phyloP scores from a whole-genome alignment of 768 basidiomycete genomes.

The Boletus sp. region DNA sequence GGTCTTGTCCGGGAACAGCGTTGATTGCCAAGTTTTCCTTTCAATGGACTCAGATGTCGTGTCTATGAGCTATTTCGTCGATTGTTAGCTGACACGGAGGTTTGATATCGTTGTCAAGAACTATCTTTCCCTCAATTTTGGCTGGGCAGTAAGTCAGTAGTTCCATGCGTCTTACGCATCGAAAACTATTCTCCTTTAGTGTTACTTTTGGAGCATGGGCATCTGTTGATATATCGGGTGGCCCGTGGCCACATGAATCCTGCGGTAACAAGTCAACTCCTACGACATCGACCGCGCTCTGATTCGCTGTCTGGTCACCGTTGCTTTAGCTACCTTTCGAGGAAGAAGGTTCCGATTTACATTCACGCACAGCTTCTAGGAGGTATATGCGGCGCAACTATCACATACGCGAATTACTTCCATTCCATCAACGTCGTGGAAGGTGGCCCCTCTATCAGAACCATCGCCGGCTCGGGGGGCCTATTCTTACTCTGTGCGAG shows the following conservation, averaged over 20 bases:
- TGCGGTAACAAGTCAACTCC: conserved; percentile 38
- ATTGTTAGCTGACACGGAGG: background rate
- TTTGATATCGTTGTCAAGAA: conserved; percentile 2
- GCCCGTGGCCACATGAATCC: conserved; percentile 72
- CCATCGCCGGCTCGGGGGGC: conserved; percentile 46
- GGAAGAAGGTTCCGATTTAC: conserved; percentile 70
- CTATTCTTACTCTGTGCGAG: conserved; percentile 56
- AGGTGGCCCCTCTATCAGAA: conserved; percentile 47
- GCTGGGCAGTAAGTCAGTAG: conserved; percentile 21
- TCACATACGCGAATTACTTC: conserved; percentile 58
- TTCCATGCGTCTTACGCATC: background rate
- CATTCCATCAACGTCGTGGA: conserved; percentile 60
- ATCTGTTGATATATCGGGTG: conserved; percentile 61
- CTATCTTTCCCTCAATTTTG: conserved; percentile 19
- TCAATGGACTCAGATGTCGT: conserved; percentile 41
- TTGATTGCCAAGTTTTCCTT: conserved; percentile 51
- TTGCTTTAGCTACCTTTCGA: conserved; percentile 61
- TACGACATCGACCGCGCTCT: background rate
- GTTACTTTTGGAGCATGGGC: conserved; percentile 63
- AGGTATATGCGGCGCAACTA: conserved; percentile 47
- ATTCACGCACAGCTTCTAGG: conserved; percentile 58
- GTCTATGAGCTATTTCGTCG: conserved; percentile 18
- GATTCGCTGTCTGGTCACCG: conserved; percentile 45
- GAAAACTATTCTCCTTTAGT: conserved; percentile 5
- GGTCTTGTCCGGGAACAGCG: conserved; percentile 52